A percentile compares a stretch with the other conserved stretches of the same genome.
Evolutionary conservation across 192 early-diverging fungal genomes (phyloP).

Genomic region (Umbelopsis vinacea): DNA sequence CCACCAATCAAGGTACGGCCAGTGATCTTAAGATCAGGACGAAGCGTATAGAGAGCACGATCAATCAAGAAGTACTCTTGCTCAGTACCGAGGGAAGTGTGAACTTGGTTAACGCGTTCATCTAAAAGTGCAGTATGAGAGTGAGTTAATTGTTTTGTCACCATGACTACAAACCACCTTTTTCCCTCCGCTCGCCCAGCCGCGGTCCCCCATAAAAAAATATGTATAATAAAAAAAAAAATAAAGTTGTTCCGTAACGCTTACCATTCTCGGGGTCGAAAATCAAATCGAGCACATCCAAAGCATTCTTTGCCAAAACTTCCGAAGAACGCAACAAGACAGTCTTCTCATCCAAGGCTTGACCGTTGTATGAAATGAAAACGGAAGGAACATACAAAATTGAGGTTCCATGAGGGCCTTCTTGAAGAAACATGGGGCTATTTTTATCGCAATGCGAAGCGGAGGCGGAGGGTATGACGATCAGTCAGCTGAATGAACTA

Average conservation of each 20-base stretch:
- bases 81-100: constrained; percentile 94
- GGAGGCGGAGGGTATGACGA: not conserved
- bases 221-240: too few relatives aligned
- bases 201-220: too few relatives aligned
- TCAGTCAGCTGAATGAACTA: constrained; percentile 26
- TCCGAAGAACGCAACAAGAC: constrained; percentile 91
- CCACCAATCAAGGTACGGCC: constrained; percentile 93
- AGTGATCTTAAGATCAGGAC: constrained; percentile 96
- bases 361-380: constrained; percentile 99
- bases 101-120: constrained; percentile 72
- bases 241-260: too few relatives aligned
- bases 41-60: constrained; percentile 90
- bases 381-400: constrained; percentile 97
- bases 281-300: constrained; percentile 80
- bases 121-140: not conserved
- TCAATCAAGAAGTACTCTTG: constrained; percentile 99
- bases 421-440: constrained; percentile 94
- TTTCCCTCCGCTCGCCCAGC: too few relatives aligned
- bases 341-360: constrained; percentile 98
- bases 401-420: constrained; percentile 88
- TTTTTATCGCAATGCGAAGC: constrained; percentile 29
- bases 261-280: constrained; percentile 44
- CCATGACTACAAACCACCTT: too few relatives aligned
- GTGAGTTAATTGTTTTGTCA: too few relatives aligned
- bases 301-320: constrained; percentile 79